Percentiles rank a stretch among this genome's conserved stretches.
phyloP scores from a whole-genome alignment of 192 early-diverging fungal genomes.

The Neocallimastix lanati region DNA sequence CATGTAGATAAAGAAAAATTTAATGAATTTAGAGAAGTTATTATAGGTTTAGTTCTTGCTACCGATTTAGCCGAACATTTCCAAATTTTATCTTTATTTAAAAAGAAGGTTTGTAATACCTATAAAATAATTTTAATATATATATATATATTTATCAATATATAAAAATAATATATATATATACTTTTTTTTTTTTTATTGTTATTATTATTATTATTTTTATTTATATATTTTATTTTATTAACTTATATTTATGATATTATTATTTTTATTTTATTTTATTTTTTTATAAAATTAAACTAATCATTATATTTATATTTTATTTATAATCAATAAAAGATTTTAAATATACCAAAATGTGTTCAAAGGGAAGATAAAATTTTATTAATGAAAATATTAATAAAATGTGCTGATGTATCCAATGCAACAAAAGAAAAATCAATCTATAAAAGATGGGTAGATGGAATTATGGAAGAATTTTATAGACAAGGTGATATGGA shows the following conservation, averaged over 20 bases:
- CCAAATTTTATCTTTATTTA: not conserved
- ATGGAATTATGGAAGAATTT: not conserved
- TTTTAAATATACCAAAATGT: not conserved
- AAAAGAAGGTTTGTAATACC: no score
- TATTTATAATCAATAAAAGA: not conserved
- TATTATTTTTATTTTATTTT: no score
- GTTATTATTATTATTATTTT: no score
- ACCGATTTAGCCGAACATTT: not conserved
- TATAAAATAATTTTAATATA: no score
- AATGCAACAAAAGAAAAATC: not conserved
- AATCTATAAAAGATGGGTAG: not conserved
- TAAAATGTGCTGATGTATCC: not conserved
- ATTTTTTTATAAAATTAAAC: no score
- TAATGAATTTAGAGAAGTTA: not conserved
- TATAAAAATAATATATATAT: no score
- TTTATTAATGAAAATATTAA: not conserved
- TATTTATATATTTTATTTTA: no score
- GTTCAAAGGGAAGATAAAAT: not conserved
- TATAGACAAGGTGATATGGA: not conserved
- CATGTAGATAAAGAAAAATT: not conserved
- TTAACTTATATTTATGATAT: no score
- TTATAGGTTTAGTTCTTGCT: not conserved
- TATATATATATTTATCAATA: no score
- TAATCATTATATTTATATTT: no score
- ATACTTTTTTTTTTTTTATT: no score